Base-by-base conservation (phyloP, 176 grass and related monocot genomes). In the Rhynchospora tenuis region DNA sequence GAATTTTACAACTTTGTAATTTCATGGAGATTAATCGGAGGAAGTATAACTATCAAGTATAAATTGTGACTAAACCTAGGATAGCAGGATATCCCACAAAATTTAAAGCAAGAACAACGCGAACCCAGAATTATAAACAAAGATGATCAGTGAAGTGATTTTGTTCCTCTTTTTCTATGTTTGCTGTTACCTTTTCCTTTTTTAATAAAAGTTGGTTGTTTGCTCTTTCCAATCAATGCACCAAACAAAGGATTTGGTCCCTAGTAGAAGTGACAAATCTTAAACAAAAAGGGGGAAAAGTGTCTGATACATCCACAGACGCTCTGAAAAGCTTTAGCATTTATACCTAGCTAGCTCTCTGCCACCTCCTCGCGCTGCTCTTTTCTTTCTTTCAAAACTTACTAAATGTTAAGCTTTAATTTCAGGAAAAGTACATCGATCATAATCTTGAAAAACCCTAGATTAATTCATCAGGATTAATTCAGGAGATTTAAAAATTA, bases 221-320 rank as follows among this genome's bases (percentile, higher is more conserved):
- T 67, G n/a, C n/a, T 26, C 28, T 67, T 8, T 67, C 16, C 2
- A 7, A 67, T 38, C 33, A 67, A 67, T n/a, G 5, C 22, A 22
- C 63, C 63, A 67, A 20, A 26, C 22, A 61, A 61, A 61, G 13
- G n/a, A n/a, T 26, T 67, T n/a, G 63, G 63, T 67, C n/a, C 28
- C 63, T 67, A 26, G 28, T n/a, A 67, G 63, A 67, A 67, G 63
- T 27, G 63, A 67, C 63, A 67, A 67, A 67, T 26, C 63, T n/a
- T 61, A 67, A 67, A 26, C 17, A n/a, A 67, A 67, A 67, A 67
- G 63, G 63, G 26, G 6, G 19, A 67, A n/a, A 67, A 67, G 28
- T 67, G 63, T 26, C 28, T 26, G 63, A 67, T n/a, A 67, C 10
- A 67, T 61, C 16, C 57, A 61, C 57, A 5, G 57, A 14, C 0